phyloP scores from a whole-genome alignment of 805 yeast species.

The Yarrowia hollandica region DNA sequence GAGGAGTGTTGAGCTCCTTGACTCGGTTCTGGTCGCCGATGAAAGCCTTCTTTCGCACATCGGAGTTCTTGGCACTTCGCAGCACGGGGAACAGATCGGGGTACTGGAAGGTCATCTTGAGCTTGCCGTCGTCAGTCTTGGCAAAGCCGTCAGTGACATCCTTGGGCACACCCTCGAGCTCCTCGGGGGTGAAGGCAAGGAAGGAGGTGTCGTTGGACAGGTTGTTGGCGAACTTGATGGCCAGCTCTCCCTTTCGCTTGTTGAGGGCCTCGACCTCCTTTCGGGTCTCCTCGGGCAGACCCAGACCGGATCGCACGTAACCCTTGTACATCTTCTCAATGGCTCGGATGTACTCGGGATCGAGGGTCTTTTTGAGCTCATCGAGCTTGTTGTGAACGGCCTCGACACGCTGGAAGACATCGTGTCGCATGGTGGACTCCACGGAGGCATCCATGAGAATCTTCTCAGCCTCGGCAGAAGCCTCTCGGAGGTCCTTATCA shows the following conservation, averaged over 20 bases:
- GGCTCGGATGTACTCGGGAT: slow-evolving; percentile 58
- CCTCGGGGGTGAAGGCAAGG: slow-evolving; percentile 59
- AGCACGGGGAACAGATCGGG: slow-evolving; percentile 77
- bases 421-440: slow-evolving; percentile 65
- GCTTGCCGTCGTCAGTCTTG: slow-evolving; percentile 44
- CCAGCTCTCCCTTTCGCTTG: slow-evolving; percentile 56
- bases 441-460: slow-evolving; percentile 56
- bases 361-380: slow-evolving; percentile 38
- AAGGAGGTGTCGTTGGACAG: slow-evolving; percentile 69
- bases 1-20: slow-evolving; percentile 56
- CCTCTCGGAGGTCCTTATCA: slow-evolving; percentile 65
- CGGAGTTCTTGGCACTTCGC: slow-evolving; percentile 62
- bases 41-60: slow-evolving; percentile 66
- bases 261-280: slow-evolving; percentile 58
- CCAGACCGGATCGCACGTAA: slow-evolving; percentile 69
- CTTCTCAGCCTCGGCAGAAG: slow-evolving; percentile 64
- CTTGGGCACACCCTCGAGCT: slow-evolving; percentile 72
- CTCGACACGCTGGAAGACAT: slow-evolving; percentile 61
- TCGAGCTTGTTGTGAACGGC: slow-evolving; percentile 47
- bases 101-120: slow-evolving; percentile 74
- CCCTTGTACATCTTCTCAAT: slow-evolving; percentile 57
- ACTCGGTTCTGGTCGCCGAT: slow-evolving; percentile 68
- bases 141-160: slow-evolving; percentile 53
- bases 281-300: slow-evolving; percentile 55
- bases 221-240: slow-evolving; percentile 61